phyloP scores from a whole-genome alignment of 176 grass and related monocot species.

The Carex myosuroides region DNA sequence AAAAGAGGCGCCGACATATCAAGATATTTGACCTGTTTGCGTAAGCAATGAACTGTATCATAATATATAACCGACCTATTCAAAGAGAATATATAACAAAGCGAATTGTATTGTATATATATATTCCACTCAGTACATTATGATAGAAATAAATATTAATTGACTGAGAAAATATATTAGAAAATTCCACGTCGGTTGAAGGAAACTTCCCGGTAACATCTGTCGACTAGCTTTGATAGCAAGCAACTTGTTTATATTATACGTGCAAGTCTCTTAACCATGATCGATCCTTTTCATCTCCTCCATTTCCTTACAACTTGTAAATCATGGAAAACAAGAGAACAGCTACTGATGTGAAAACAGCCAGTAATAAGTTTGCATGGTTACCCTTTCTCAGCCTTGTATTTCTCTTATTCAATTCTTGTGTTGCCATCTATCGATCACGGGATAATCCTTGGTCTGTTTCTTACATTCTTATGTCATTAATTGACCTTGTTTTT shows the following conservation, averaged over 20 bases:
- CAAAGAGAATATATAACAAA: too few species aligned
- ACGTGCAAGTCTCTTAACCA: neutral
- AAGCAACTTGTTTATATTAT: neutral
- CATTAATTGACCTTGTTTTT: slow-evolving; percentile 5
- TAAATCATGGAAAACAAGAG: neutral
- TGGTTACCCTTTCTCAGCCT: neutral
- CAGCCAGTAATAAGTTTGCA: neutral
- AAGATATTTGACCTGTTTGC: too few species aligned
- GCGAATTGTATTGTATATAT: too few species aligned
- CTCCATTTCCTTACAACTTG: neutral
- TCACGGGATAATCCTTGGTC: slow-evolving; percentile 10
- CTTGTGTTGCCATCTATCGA: slow-evolving; percentile 1
- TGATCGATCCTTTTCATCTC: neutral
- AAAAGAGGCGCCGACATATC: neutral
- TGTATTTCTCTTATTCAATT: slow-evolving; percentile 17
- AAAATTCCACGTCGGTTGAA: neutral
- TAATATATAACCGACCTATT: too few species aligned
- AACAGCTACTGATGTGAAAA: neutral
- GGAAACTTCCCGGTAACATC: neutral
- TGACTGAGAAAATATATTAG: neutral
- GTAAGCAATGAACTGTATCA: too few species aligned
- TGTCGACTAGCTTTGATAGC: rapidly evolving
- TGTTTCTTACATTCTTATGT: neutral
- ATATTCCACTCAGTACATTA: neutral
- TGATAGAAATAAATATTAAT: neutral